phyloP scores from a whole-genome alignment of 768 basidiomycete genomes.

The Kwoniella sp. region DNA sequence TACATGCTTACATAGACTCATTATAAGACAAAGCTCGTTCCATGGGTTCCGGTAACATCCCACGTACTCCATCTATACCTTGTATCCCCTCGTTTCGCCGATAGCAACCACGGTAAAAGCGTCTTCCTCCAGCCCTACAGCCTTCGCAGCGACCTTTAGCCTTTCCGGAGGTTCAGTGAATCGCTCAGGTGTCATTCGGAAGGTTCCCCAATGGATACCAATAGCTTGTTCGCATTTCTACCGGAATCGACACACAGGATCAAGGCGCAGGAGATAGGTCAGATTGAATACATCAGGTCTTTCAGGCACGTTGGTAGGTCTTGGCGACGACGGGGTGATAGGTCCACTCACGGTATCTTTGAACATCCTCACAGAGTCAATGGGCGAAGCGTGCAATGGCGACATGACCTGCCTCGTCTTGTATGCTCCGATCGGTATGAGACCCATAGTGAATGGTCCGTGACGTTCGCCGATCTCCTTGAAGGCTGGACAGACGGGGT shows the following conservation, averaged over 20 bases:
- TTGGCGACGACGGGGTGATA: not conserved
- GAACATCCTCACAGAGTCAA: slow-evolving; percentile 70
- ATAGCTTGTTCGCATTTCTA: slow-evolving; percentile 61
- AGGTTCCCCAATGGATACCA: slow-evolving; percentile 69
- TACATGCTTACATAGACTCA: no score
- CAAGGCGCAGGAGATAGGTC: not conserved
- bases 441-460: slow-evolving; percentile 68
- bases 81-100: slow-evolving; percentile 62
- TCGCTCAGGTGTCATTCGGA: slow-evolving; percentile 52
- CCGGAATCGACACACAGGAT: not conserved
- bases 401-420: slow-evolving; percentile 57
- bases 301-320: no score
- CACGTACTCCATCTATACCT: no score
- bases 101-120: slow-evolving; percentile 65
- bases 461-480: slow-evolving; percentile 67
- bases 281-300: no score
- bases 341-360: slow-evolving; percentile 62
- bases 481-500: slow-evolving; percentile 69
- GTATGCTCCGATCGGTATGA: slow-evolving; percentile 65
- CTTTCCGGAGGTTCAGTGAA: slow-evolving; percentile 65
- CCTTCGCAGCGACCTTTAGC: slow-evolving; percentile 62
- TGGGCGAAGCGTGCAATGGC: slow-evolving; percentile 67
- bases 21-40: no score
- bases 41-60: no score
- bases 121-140: slow-evolving; percentile 61